These are phyloP conservation scores for Mixia osmundae DNA, from an alignment of 1,284 basidiomycete species.

Conservation along the genomic window DNA sequence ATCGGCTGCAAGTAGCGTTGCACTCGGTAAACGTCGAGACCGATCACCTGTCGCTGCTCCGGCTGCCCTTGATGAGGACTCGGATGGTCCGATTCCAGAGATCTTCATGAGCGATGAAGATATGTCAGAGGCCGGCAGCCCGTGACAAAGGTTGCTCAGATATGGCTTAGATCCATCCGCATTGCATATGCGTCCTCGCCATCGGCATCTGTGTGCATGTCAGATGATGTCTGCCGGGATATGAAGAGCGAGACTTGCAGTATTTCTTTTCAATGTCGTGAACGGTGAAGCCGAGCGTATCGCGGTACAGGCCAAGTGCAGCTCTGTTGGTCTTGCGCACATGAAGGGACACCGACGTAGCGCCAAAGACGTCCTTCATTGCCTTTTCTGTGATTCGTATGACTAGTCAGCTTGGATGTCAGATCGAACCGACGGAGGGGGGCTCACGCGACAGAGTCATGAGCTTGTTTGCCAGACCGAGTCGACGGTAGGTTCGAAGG, in stretches of 20 bases:
- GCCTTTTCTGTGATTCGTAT: slow-evolving; percentile 40
- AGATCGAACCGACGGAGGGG: neutral
- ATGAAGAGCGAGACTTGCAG: slow-evolving; percentile 32
- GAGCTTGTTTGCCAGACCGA: slow-evolving; percentile 64
- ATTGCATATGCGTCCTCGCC: slow-evolving; percentile 82
- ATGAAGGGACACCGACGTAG: slow-evolving; percentile 53
- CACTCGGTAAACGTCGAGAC: neutral
- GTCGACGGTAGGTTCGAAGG: slow-evolving; percentile 51
- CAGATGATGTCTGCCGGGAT: neutral
- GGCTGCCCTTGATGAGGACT: slow-evolving; percentile 4
- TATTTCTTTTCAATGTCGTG: slow-evolving; percentile 54
- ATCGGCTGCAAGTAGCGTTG: neutral
- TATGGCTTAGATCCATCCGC: slow-evolving; percentile 28
- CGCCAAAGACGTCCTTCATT: slow-evolving; percentile 57
- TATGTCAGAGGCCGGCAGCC: neutral
- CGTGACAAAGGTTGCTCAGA: neutral
- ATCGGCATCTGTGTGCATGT: slow-evolving; percentile 42
- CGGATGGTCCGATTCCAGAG: slow-evolving; percentile 5
- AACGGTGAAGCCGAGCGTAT: slow-evolving; percentile 57
- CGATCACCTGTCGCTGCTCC: slow-evolving; percentile 1
- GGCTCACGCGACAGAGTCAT: slow-evolving; percentile 63
- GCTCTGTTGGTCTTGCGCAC: slow-evolving; percentile 70
- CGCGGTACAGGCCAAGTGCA: slow-evolving; percentile 55
- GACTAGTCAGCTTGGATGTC: neutral
- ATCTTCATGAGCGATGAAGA: slow-evolving; percentile 6